These are phyloP conservation scores for Drechslera avenae DNA, from an alignment of 2,329 filamentous ascomycete species.

Conservation along the genomic window DNA sequence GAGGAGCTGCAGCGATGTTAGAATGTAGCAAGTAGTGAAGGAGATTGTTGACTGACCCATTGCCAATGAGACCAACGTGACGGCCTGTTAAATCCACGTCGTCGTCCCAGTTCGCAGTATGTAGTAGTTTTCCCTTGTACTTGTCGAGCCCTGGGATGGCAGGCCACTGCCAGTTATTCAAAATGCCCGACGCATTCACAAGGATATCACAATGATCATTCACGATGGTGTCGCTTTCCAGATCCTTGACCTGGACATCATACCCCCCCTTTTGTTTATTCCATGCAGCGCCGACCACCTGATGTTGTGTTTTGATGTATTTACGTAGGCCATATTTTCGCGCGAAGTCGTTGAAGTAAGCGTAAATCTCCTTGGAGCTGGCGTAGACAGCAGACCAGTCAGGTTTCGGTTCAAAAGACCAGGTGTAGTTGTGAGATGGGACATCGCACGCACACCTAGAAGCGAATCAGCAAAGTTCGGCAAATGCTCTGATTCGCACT, in stretches of 20 bases:
- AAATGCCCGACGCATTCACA: slow-evolving; percentile 56
- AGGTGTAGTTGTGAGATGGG: slow-evolving; percentile 59
- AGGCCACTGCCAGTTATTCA: slow-evolving; percentile 61
- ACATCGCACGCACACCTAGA: slow-evolving; percentile 56
- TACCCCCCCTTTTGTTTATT: slow-evolving; percentile 44
- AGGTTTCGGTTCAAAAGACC: slow-evolving; percentile 55
- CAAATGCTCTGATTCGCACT: background rate
- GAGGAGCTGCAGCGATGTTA: slow-evolving; percentile 52
- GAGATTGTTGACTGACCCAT: slow-evolving; percentile 35
- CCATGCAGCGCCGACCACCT: slow-evolving; percentile 47
- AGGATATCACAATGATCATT: slow-evolving; percentile 56
- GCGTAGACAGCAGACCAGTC: slow-evolving; percentile 54
- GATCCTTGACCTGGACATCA: slow-evolving; percentile 44
- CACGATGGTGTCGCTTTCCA: slow-evolving; percentile 32
- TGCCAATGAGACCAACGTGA: slow-evolving; percentile 61
- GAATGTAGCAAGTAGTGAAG: background rate
- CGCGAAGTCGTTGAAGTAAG: slow-evolving; percentile 52
- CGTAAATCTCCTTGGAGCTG: slow-evolving; percentile 50
- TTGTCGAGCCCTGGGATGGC: slow-evolving; percentile 56
- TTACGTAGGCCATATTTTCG: slow-evolving; percentile 48
- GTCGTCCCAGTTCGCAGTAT: slow-evolving; percentile 62
- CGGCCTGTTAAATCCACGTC: slow-evolving; percentile 56
- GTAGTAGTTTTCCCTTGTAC: slow-evolving; percentile 61
- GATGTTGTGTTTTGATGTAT: slow-evolving; percentile 44
- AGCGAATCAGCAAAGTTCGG: slow-evolving; percentile 14